phyloP scores from a whole-genome alignment of 2,329 filamentous ascomycete species.

The Trichophyton simii region DNA sequence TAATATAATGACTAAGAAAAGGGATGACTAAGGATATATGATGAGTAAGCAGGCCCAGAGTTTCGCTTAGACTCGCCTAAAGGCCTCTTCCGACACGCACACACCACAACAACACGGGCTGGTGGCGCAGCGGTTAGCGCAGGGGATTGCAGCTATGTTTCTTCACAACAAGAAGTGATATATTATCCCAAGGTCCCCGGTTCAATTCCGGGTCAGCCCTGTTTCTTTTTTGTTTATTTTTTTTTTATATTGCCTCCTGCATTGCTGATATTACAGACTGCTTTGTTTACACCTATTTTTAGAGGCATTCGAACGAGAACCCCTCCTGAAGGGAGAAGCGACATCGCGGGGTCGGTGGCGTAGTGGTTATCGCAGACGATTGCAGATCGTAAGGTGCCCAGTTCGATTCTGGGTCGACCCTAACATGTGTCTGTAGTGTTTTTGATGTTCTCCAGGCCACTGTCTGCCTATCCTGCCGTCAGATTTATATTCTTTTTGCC shows the following conservation, averaged over 20 bases:
- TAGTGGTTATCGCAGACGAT: conserved; percentile 14
- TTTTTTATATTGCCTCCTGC: not conserved
- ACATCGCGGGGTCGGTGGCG: conserved; percentile 11
- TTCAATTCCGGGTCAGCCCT: conserved; percentile 14
- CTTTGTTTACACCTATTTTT: not conserved
- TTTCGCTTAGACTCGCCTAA: not conserved
- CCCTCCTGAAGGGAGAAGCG: not conserved
- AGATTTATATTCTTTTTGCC: no score
- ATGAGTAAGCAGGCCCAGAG: not conserved
- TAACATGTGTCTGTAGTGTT: not conserved
- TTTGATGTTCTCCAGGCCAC: not conserved
- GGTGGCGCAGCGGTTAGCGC: conserved; percentile 14
- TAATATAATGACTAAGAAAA: not conserved
- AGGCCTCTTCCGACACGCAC: not conserved
- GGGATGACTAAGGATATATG: not conserved
- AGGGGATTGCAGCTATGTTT: conserved; percentile 11
- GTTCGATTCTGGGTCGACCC: conserved; percentile 14
- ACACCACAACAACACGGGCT: conserved; percentile 8
- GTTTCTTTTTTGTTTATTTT: conserved; percentile 2
- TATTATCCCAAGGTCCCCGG: conserved; percentile 13
- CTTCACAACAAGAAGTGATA: not conserved
- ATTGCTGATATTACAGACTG: no score
- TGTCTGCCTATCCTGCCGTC: no score
- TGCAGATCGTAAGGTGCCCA: conserved; percentile 14
- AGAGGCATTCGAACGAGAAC: not conserved